These are phyloP conservation scores for Helichrysum umbraculigerum DNA, from an alignment of 129 eudicot species.

Conservation along the genomic window DNA sequence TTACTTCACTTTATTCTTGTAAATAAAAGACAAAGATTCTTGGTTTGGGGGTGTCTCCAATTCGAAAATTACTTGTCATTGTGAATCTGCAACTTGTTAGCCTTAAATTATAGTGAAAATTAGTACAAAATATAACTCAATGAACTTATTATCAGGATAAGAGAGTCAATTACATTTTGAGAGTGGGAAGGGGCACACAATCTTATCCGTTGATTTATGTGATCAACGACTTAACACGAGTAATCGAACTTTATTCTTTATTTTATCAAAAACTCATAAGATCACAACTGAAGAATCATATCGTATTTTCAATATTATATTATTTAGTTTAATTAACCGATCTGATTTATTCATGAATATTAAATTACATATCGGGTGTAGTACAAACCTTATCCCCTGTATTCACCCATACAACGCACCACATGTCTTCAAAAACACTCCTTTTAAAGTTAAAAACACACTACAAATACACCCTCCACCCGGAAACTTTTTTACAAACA, in stretches of 20 bases:
- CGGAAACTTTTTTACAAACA: neutral
- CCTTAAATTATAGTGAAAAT: too few species aligned
- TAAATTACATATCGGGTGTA: neutral
- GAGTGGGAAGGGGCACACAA: too few species aligned
- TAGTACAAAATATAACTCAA: too few species aligned
- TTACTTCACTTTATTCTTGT: neutral
- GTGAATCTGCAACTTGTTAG: neutral
- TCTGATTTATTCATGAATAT: neutral
- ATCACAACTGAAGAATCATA: neutral
- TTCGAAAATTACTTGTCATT: neutral
- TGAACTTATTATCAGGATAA: too few species aligned
- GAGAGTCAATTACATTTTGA: too few species aligned
- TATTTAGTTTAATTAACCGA: too few species aligned
- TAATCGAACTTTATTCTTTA: too few species aligned
- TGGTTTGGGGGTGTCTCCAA: neutral
- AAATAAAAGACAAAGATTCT: neutral
- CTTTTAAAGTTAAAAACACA: slow-evolving; percentile 19
- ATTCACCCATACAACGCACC: slow-evolving; percentile 29
- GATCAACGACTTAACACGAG: too few species aligned
- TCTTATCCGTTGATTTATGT: too few species aligned
- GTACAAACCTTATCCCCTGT: slow-evolving; percentile 35
- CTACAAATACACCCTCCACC: slow-evolving; percentile 4
- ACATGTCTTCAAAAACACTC: slow-evolving; percentile 15
- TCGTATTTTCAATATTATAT: too few species aligned
- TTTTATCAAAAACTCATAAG: too few species aligned